Base-by-base conservation (phyloP, 2,329 filamentous ascomycete species). In the Helicocarpus griseus region DNA sequence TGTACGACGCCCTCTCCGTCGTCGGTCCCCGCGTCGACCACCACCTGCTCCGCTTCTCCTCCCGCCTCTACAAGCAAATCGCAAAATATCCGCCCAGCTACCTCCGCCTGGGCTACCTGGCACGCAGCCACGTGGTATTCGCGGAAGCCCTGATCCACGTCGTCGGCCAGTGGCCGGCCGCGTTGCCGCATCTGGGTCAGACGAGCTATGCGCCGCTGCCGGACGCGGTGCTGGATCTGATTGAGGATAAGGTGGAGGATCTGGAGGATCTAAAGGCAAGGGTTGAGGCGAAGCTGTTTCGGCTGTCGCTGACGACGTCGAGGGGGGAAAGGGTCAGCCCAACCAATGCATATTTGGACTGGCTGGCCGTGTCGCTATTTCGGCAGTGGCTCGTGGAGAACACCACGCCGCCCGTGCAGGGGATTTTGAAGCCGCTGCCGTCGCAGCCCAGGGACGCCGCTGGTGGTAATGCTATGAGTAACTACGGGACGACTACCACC, bases 41-140 rank as follows among this genome's bases (percentile, higher is more conserved):
- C 71, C 91, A 97, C 67, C 77, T 97, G 13, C 75, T 97, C 14
- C 88, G 93, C 60, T 97, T 96, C 66, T 89, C 93, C 61, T 87
- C 86, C 21, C 81, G 89, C 1, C 77, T 97, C 2, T 96, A 90
- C 85, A 95, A 93, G 68, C 91, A 96, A 69, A 94, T 96, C 56
- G 89, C 90, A 49, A 96, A 95, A 69, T 96, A 96, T 64, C 90
- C 91, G 11, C 87, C 93, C 45, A 89, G 84, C 54, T 97, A 96
- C 64, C 79, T 96, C 45, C 90, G 90, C 53, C 79, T 97, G 1
- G 90, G 89, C 35, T 95, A 89, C 62, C 77, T 95, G 39, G 85
- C 89, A 7, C 82, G 87, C 41, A 90, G 85, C 61, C 86, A 86
- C 58, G 83, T 90, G 58, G 89, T 90, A 48, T 90, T 89, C 62